Conservation (phyloP, 2,329 filamentous ascomycete species). For the Xylaria sp. region DNA sequence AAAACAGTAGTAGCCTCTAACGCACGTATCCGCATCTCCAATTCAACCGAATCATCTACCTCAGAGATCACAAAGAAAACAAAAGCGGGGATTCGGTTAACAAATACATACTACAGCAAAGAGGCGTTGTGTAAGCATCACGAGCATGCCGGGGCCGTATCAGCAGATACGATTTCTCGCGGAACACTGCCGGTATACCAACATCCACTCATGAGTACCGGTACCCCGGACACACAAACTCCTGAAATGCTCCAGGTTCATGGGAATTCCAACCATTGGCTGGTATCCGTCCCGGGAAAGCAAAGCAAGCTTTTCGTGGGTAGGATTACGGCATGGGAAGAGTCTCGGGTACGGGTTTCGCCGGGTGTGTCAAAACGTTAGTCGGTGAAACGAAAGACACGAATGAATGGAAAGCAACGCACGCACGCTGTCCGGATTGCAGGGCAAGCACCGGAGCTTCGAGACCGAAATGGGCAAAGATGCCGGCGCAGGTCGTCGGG, state of each 20-base stretch:
- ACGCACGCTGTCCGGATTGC: neutral
- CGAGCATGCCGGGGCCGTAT: neutral
- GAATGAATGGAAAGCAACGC: neutral
- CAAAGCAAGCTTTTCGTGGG: constrained; percentile 17
- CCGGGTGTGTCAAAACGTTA: constrained; percentile 23
- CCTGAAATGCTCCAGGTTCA: constrained; percentile 4
- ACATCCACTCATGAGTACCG: neutral
- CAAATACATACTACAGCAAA: neutral
- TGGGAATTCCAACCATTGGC: constrained; percentile 19
- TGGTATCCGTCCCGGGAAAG: neutral
- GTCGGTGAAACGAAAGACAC: constrained; percentile 5
- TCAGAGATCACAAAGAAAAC: neutral
- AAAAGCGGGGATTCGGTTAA: neutral
- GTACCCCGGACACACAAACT: neutral
- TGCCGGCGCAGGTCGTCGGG: constrained; percentile 8
- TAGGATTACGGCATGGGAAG: constrained; percentile 10
- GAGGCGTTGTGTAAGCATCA: constrained; percentile 2
- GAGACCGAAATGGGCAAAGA: constrained; percentile 21
- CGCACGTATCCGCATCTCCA: neutral
- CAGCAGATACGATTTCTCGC: constrained; percentile 3
- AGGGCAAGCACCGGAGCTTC: constrained; percentile 8
- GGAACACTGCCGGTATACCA: neutral
- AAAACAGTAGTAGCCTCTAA: neutral
- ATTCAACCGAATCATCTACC: neutral
- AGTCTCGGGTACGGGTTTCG: constrained; percentile 35